Base-by-base conservation (phyloP, 306 rosid species). In the Luffa acutangula region DNA sequence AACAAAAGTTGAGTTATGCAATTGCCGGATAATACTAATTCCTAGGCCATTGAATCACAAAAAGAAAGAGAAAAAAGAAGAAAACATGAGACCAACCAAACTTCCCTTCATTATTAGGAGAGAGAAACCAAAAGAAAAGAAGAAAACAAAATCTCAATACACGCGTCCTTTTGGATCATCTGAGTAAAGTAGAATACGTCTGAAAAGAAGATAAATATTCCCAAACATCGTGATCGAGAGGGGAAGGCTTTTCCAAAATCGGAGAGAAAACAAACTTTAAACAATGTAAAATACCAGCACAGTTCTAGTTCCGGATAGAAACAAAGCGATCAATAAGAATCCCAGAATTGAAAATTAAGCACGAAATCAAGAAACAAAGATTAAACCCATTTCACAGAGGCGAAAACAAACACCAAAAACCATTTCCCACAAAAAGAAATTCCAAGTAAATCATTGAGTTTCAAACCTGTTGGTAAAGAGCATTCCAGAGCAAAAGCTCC, bases 401-500 rank as follows among this genome's bases (percentile, higher is more conserved):
- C 31, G 21, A 58, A 37, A 46, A 58, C 62, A 20, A 20, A 43
- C 37, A 76, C 41, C 46, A 25, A 73, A 15, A 49, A 46, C 2
- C 0, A 78, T 41, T 33, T 20, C 52, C 31, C 46, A 43, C 33
- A 37, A 85, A 76, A 52, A 51, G 54, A 13, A 74, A 66, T 3
- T 3, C 34, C 13, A 15, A 31, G 65, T 25, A 18, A 60, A 53
- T 18, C 75, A 76, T 57, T 3, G 17, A 70, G 21, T 75, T 52
- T 33, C 54, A 51, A 64, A 95, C 99, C 97, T 91, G 83, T 88
- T 89, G 51, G 97, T 93, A 90, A 96, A 93, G 82, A 93, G 64
- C 93, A 96, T 81, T 51, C 99, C 99, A 78, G 88, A 90, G 86
- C 96, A 93, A 84, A 96, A 96, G 84, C 98, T 80, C 80, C 88